A percentile compares a stretch with the other conserved stretches of the same genome.
These are phyloP conservation scores for Nepenthes gracilis DNA, from an alignment of 148 eudicot genomes.

Conservation along the genomic window DNA sequence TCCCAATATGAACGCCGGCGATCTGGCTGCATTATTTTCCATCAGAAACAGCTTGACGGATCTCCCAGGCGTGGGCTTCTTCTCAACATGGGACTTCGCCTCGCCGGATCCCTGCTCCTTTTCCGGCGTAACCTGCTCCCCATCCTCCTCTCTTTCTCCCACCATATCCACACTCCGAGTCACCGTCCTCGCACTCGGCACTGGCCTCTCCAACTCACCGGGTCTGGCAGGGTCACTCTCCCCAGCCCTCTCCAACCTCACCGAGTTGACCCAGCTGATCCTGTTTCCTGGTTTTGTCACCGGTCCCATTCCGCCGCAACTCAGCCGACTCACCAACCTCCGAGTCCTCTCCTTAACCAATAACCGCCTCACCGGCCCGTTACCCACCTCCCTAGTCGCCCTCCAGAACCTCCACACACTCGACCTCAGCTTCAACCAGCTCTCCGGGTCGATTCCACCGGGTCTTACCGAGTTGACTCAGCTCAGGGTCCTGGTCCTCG, in stretches of 20 bases:
- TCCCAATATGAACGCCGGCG: conserved; percentile 15
- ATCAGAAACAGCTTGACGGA: conserved; percentile 31
- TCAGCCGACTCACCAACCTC: conserved; percentile 25
- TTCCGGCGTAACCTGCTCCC: conserved; percentile 33
- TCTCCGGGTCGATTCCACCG: conserved; percentile 39
- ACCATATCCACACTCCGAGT: conserved; percentile 13
- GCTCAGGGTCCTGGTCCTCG: conserved; percentile 32
- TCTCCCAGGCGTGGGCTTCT: conserved; percentile 28
- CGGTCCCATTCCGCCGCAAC: conserved; percentile 42
- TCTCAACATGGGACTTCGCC: conserved; percentile 59
- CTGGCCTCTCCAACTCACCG: conserved; percentile 35
- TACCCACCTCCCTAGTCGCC: conserved; percentile 24
- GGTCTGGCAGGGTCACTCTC: conserved; percentile 48
- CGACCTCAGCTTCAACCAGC: conserved; percentile 47
- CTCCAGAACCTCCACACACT: conserved; percentile 43
- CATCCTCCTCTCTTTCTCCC: conserved; percentile 2
- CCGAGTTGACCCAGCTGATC: conserved; percentile 47
- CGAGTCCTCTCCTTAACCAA: conserved; percentile 37
- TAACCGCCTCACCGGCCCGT: conserved; percentile 52
- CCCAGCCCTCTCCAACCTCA: conserved; percentile 23
- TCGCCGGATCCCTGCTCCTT: conserved; percentile 38
- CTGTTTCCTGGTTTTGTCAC: conserved; percentile 59
- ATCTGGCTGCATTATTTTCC: conserved; percentile 20
- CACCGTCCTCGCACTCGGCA: conserved; percentile 39
- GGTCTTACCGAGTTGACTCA: conserved; percentile 8